Percentiles rank a stretch among this genome's conserved stretches.
Conservation (phyloP, 371 early-diverging fungal genomes). For the Mucor lusitanicus region DNA sequence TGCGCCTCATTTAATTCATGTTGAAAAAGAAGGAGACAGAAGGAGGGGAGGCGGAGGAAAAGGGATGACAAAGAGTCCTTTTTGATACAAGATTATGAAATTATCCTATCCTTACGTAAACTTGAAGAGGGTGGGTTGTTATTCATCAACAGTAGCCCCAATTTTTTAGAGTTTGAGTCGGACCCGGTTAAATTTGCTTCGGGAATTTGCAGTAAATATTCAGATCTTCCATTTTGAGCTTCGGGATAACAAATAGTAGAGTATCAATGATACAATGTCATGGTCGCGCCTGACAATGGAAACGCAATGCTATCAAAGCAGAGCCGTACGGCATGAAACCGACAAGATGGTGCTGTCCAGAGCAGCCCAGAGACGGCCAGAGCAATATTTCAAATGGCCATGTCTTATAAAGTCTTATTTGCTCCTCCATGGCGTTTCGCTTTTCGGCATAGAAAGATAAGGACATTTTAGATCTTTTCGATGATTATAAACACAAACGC, state of each 20-base stretch:
- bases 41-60: neutral
- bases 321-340: neutral
- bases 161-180: constrained; percentile 10
- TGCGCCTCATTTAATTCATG: neutral
- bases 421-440: neutral
- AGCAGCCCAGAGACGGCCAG: neutral
- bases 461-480: constrained; percentile 1
- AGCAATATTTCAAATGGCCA: neutral
- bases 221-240: neutral
- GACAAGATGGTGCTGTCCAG: too few species aligned
- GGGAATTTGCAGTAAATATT: constrained; percentile 3
- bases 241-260: constrained; percentile 1
- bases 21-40: neutral
- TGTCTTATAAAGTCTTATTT: neutral
- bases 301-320: neutral
- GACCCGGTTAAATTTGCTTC: constrained; percentile 5
- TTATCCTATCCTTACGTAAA: constrained; percentile 1
- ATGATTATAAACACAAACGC: constrained; percentile 1
- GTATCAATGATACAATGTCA: neutral
- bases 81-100: neutral
- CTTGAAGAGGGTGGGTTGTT: constrained; percentile 1
- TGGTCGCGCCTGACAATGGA: neutral
- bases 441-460: neutral
- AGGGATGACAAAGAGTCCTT: neutral
- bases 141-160: neutral